Percentiles rank a stretch among this genome's conserved stretches.
These are phyloP conservation scores for Rostrohypoxylon terebratum DNA, from an alignment of 495 filamentous ascomycete species.

Conservation along the genomic window DNA sequence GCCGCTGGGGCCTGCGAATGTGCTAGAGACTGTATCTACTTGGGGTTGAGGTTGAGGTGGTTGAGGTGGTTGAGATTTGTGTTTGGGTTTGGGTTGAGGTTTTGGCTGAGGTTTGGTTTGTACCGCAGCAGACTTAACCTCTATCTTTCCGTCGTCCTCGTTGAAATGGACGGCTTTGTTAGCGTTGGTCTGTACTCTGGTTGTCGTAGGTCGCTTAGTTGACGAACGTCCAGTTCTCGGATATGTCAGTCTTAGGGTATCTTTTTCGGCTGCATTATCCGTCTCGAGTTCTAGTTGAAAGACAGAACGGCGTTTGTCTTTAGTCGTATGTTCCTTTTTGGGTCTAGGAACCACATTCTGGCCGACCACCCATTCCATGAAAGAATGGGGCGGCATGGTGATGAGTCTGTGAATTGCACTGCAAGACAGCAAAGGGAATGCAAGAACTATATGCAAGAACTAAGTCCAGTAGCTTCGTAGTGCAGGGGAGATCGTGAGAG, in stretches of 20 bases:
- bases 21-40: conserved; percentile 20
- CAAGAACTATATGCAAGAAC: no score
- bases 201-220: neutral
- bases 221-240: conserved; percentile 43
- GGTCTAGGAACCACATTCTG: conserved; percentile 44
- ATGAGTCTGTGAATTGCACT: neutral
- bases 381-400: conserved; percentile 47
- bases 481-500: neutral
- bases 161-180: conserved; percentile 43
- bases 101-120: neutral
- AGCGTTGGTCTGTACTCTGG: neutral
- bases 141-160: conserved; percentile 36
- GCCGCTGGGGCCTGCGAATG: conserved; percentile 17
- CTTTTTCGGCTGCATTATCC: conserved; percentile 54
- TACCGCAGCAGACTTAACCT: conserved; percentile 36
- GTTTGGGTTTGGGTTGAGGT: neutral
- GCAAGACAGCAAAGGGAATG: neutral
- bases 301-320: conserved; percentile 27
- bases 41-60: neutral
- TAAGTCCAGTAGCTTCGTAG: neutral
- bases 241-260: conserved; percentile 52
- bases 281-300: conserved; percentile 52
- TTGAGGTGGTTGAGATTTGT: conserved; percentile 18
- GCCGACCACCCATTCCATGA: conserved; percentile 58
- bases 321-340: neutral